Evolutionary conservation across 164 flowering plant species (phyloP).

Genomic region (Aristolochia californica): DNA sequence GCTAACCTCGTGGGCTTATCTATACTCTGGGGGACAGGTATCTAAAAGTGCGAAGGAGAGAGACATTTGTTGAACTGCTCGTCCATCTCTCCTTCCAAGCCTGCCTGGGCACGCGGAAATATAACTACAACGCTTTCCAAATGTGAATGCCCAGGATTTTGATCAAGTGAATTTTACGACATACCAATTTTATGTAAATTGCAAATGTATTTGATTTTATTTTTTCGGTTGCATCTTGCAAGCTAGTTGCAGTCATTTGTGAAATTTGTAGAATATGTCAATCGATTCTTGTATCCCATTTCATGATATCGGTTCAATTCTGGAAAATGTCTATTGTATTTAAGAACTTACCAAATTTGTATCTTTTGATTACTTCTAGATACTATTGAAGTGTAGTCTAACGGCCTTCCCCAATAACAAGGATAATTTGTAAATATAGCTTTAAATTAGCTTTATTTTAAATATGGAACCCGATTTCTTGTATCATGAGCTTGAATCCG

Average conservation of each 20-base stretch:
- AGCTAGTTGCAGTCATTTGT: not conserved
- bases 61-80: conserved; percentile 12
- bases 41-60: conserved; percentile 49
- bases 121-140: conserved; percentile 4
- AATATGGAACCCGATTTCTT: too few species aligned
- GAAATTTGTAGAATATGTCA: conserved; percentile 5
- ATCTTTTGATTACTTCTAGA: too few species aligned
- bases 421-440: too few species aligned
- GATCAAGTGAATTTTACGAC: conserved; percentile 14
- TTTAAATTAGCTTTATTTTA: too few species aligned
- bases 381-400: too few species aligned
- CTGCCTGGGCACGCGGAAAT: not conserved
- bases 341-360: too few species aligned
- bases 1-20: conserved; percentile 47
- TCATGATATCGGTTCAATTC: not conserved
- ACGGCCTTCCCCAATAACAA: too few species aligned
- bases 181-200: conserved; percentile 30
- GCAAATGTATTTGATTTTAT: conserved; percentile 29
- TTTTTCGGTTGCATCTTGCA: conserved; percentile 2
- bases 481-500: too few species aligned
- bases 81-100: conserved; percentile 11
- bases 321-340: not conserved
- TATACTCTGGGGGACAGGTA: conserved; percentile 53
- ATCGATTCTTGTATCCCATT: not conserved
- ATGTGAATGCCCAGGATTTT: conserved; percentile 5